Evolutionary conservation across 2,329 filamentous ascomycete species (phyloP).

Genomic region (Cladosporium austrohemisphaericum): DNA sequence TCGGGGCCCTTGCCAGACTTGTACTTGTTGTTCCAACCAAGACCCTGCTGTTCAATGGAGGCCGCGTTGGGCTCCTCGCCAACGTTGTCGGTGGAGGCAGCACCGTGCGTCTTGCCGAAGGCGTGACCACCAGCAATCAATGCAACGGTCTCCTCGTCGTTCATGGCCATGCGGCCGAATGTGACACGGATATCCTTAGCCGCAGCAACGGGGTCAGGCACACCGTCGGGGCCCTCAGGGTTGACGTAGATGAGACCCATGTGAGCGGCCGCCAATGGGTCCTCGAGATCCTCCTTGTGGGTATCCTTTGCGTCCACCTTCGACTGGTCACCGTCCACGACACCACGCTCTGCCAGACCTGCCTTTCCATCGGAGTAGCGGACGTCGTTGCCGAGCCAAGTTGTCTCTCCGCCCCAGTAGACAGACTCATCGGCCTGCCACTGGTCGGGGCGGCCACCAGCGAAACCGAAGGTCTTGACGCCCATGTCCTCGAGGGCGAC

Average conservation of each 20-base stretch:
- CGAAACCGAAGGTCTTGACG: constrained; percentile 69
- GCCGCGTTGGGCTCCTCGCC: constrained; percentile 66
- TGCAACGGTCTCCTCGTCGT: constrained; percentile 76
- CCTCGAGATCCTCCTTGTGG: constrained; percentile 62
- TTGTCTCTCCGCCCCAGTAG: constrained; percentile 73
- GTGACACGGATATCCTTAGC: constrained; percentile 70
- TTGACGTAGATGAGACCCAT: constrained; percentile 83
- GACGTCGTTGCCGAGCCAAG: constrained; percentile 71
- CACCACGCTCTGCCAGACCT: constrained; percentile 43
- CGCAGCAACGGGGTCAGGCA: constrained; percentile 65
- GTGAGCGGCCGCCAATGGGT: constrained; percentile 64
- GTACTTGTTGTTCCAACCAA: constrained; percentile 68
- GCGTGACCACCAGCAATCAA: constrained; percentile 74
- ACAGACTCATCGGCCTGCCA: constrained; percentile 73
- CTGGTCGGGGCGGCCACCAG: constrained; percentile 66
- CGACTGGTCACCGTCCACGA: constrained; percentile 41
- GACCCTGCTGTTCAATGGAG: constrained; percentile 61
- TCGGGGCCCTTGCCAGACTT: constrained; percentile 65
- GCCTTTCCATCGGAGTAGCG: constrained; percentile 58
- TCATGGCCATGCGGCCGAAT: constrained; percentile 78
- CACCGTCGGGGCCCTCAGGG: constrained; percentile 71
- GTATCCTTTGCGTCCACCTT: constrained; percentile 39
- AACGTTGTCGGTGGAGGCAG: constrained; percentile 60
- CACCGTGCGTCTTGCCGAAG: constrained; percentile 79
- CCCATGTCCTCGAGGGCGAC: constrained; percentile 73